These are phyloP conservation scores for Cladosporium austrohemisphaericum DNA, from an alignment of 2,329 filamentous ascomycete species.

Conservation along the genomic window DNA sequence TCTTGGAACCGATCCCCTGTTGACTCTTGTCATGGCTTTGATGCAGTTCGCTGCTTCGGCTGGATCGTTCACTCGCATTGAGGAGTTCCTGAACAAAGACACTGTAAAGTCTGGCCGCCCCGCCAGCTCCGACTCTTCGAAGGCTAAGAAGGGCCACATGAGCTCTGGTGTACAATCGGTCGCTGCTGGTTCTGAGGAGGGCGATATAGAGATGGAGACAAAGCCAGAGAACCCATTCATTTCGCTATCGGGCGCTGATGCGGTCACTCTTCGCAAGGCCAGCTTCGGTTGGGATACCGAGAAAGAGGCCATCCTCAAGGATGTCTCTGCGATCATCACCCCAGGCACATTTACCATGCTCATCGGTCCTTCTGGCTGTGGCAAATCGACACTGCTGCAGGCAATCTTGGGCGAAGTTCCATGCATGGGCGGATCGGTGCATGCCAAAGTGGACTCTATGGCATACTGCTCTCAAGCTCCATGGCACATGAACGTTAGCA, in stretches of 20 bases:
- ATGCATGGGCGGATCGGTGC: conserved; percentile 29
- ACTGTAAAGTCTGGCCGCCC: background rate
- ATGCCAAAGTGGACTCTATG: conserved; percentile 29
- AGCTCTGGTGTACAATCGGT: background rate
- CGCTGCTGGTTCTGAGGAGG: background rate
- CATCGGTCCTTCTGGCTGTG: conserved; percentile 50
- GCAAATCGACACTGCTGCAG: conserved; percentile 51
- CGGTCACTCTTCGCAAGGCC: conserved; percentile 22
- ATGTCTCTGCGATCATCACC: conserved; percentile 40
- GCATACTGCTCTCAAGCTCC: conserved; percentile 38
- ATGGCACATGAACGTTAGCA: conserved; percentile 37
- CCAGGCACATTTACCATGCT: conserved; percentile 46
- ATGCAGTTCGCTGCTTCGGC: conserved; percentile 14
- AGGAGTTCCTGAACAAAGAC: conserved; percentile 12
- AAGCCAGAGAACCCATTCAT: conserved; percentile 34
- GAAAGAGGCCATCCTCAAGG: conserved; percentile 40
- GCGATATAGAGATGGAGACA: conserved; percentile 13
- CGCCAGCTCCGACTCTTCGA: background rate
- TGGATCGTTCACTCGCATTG: conserved; percentile 10
- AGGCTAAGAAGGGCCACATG: background rate
- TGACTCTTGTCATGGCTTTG: conserved; percentile 13
- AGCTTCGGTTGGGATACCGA: conserved; percentile 47
- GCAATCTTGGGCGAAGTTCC: conserved; percentile 44
- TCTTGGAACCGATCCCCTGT: conserved; percentile 5
- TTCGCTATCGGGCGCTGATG: conserved; percentile 10